phyloP scores from a whole-genome alignment of 2,329 filamentous ascomycete species.

The Botrytis byssoidea region DNA sequence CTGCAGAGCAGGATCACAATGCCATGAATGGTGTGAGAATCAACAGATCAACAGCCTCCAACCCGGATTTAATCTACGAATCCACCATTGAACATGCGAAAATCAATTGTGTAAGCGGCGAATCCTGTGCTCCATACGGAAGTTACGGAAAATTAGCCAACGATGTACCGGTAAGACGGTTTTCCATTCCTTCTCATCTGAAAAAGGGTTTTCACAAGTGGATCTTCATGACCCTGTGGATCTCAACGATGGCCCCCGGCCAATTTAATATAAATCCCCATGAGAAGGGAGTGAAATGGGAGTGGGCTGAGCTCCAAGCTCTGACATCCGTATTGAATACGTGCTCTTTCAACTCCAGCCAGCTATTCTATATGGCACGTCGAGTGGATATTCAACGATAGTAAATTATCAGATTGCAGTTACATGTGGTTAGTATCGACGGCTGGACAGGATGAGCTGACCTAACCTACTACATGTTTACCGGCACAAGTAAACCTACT shows the following conservation, averaged over 20 bases:
- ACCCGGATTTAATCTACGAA: neutral
- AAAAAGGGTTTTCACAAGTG: constrained; percentile 2
- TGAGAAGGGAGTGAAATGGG: neutral
- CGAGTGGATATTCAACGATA: neutral
- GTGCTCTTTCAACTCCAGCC: neutral
- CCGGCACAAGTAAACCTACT: neutral
- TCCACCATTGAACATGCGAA: neutral
- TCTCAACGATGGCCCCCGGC: neutral
- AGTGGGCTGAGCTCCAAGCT: neutral
- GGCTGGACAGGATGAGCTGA: neutral
- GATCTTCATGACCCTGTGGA: neutral
- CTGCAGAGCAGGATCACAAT: neutral
- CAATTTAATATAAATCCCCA: neutral
- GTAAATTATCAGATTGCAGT: neutral
- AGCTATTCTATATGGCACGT: neutral
- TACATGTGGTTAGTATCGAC: neutral
- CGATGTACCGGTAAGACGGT: constrained; percentile 2
- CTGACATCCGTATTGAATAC: neutral
- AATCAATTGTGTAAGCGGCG: neutral
- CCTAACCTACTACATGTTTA: neutral
- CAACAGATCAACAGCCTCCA: neutral
- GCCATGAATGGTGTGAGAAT: neutral
- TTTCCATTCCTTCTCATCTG: neutral
- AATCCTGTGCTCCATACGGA: neutral
- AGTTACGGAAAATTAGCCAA: neutral